Evolutionary conservation across 345 rosid genomes (phyloP), one percentile per base, ranked within the genome.

Genomic region (Aquilaria yunnanensis): DNA sequence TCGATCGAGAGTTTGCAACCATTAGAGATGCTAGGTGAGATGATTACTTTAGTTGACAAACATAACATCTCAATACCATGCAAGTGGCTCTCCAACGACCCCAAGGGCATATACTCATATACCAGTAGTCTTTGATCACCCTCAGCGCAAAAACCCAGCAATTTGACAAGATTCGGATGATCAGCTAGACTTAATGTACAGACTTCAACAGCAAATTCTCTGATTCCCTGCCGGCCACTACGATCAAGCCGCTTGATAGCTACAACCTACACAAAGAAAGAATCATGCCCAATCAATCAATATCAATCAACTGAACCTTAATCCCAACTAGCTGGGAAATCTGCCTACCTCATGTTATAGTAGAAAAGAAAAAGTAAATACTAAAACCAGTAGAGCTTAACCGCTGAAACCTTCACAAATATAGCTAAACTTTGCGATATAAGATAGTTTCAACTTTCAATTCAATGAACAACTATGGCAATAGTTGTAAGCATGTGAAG

Each of bases 231-330:
- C 60, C 72, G 75, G 6, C 98, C 98, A 73, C 81, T 77, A 31
- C 77, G 90, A 60, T 92, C 89, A 56, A 92, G 96, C 72, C 82
- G 96, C 83, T 92, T 92, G 77, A 89, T 85, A 4, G 98, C 98
- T 13, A 89, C 96, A 66, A 70, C 85, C 96, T 92, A 73, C 64
- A 67, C 37, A 61, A 51, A 57, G 59, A 59, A n/a, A 23, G 23
- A 23, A 23, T 23, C 23, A 23, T 23, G 23, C 23, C 23, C 23
- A 23, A 23, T 23, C 23, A 23, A 23, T 23, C 23, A 23, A 23
- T 23, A 23, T 23, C 23, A 23, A 23, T 23, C 23, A 23, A 23
- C 23, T 23, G 23, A 23, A 23, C 23, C 23, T 23, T 23, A 23
- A 23, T 23, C 23, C 23, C 1, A 23, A 23, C 23, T 23, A 23